These are phyloP conservation scores for Rhizopogon salebrosus DNA, from an alignment of 768 basidiomycete genomes.

Conservation along the genomic window DNA sequence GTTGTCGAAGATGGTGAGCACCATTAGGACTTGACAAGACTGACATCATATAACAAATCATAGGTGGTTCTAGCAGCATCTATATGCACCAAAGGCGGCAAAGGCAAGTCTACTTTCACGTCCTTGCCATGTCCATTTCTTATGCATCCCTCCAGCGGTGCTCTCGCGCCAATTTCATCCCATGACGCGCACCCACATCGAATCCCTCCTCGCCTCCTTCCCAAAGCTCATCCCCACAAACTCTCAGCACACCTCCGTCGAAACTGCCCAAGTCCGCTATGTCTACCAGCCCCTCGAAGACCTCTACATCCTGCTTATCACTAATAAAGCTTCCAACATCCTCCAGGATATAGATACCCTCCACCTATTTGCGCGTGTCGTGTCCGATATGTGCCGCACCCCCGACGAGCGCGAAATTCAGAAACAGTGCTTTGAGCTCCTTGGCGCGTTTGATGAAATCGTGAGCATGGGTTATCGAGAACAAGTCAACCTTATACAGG, in stretches of 20 bases:
- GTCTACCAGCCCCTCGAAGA: conserved; percentile 97
- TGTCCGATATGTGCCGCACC: conserved; percentile 84
- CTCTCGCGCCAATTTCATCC: conserved; percentile 95
- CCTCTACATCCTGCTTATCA: conserved; percentile 94
- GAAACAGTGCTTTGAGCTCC: conserved; percentile 86
- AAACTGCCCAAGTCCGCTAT: conserved; percentile 91
- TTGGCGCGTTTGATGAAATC: conserved; percentile 96
- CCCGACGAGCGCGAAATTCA: conserved; percentile 88
- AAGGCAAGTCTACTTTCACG: conserved; percentile 55
- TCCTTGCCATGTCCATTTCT: neutral
- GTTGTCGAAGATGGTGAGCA: neutral
- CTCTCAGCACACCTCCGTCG: conserved; percentile 94
- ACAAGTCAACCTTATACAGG: conserved; percentile 73
- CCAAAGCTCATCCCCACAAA: conserved; percentile 94
- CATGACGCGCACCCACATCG: conserved; percentile 88
- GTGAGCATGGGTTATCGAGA: conserved; percentile 86
- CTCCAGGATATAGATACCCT: conserved; percentile 97
- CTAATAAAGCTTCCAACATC: conserved; percentile 98
- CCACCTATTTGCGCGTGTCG: conserved; percentile 89
- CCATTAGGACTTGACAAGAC: neutral
- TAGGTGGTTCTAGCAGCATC: conserved; percentile 92
- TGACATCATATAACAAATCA: neutral
- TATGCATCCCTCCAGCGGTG: conserved; percentile 54
- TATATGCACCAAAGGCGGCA: conserved; percentile 92
- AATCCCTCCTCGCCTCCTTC: conserved; percentile 94